Percentiles rank a stretch among this genome's conserved stretches.
Evolutionary conservation across 495 filamentous ascomycete species (phyloP).

Genomic region (Daldinia decipiens): DNA sequence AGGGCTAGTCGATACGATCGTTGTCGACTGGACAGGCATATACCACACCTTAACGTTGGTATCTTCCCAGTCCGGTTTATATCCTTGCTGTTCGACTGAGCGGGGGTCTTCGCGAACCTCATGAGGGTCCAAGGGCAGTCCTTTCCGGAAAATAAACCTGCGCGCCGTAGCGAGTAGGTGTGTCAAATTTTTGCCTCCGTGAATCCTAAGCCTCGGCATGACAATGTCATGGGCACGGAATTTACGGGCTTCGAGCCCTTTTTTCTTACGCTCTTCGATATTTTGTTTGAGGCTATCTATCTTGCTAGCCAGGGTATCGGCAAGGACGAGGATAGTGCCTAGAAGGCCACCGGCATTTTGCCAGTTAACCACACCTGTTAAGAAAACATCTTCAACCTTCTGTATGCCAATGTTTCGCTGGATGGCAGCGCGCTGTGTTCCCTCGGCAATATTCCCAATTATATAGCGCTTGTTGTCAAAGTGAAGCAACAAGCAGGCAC

Average conservation of each 20-base stretch:
- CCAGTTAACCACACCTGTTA: conserved; percentile 83
- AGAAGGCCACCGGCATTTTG: conserved; percentile 79
- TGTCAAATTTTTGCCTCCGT: conserved; percentile 79
- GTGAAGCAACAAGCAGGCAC: conserved; percentile 77
- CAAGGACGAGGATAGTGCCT: conserved; percentile 83
- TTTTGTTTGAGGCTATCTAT: conserved; percentile 36
- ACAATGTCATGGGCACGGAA: conserved; percentile 21
- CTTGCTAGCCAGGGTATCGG: conserved; percentile 64
- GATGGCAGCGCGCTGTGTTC: conserved; percentile 78
- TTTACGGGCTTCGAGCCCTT: conserved; percentile 32
- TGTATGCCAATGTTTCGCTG: conserved; percentile 69
- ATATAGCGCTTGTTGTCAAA: conserved; percentile 85
- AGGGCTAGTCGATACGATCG: conserved; percentile 39
- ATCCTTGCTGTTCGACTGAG: conserved; percentile 17
- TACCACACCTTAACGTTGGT: conserved; percentile 83
- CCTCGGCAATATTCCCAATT: conserved; percentile 86
- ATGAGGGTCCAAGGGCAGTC: conserved; percentile 71
- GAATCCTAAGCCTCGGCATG: conserved; percentile 66
- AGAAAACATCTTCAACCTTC: conserved; percentile 77
- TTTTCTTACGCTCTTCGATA: conserved; percentile 47
- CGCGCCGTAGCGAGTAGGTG: conserved; percentile 85
- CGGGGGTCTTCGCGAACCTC: conserved; percentile 67
- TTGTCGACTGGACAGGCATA: conserved; percentile 64
- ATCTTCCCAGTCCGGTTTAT: conserved; percentile 75
- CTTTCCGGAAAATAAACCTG: conserved; percentile 86